A percentile compares a stretch with the other conserved stretches of the same genome.
Evolutionary conservation across 2,329 filamentous ascomycete genomes (phyloP).

Genomic region (Penicillium sp.): DNA sequence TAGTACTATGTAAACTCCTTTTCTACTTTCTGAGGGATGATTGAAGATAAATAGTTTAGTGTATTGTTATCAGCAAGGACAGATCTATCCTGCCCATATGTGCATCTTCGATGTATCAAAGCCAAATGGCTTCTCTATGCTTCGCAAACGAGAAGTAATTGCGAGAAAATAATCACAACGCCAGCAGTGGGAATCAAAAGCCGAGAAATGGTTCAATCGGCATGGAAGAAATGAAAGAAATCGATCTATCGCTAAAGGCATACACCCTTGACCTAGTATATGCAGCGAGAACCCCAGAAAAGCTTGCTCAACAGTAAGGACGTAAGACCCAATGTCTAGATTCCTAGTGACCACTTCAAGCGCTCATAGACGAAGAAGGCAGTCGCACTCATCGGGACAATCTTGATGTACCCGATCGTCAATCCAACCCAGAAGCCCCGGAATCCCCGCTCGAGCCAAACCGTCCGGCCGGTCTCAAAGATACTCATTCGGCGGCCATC

Average conservation of each 20-base stretch:
- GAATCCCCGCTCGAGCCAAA: conserved; percentile 75
- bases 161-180: conserved; percentile 15
- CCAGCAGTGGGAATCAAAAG: conserved; percentile 25
- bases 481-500: conserved; percentile 82
- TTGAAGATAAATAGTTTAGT: neutral
- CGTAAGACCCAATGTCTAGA: conserved; percentile 50
- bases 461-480: conserved; percentile 74
- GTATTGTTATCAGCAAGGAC: neutral
- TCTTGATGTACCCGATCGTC: conserved; percentile 93
- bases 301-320: neutral
- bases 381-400: conserved; percentile 83
- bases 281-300: conserved; percentile 3
- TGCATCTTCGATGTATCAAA: conserved; percentile 14
- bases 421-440: conserved; percentile 90
- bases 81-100: conserved; percentile 6
- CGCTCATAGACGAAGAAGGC: conserved; percentile 72
- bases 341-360: conserved; percentile 67
- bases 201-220: neutral
- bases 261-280: neutral
- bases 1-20: too few species aligned
- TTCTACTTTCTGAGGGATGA: too few species aligned
- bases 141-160: conserved; percentile 5
- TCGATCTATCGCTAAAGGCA: conserved; percentile 8
- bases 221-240: neutral
- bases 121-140: conserved; percentile 19